phyloP scores from a whole-genome alignment of 495 filamentous ascomycete genomes.

The Schizothecium vesticola region DNA sequence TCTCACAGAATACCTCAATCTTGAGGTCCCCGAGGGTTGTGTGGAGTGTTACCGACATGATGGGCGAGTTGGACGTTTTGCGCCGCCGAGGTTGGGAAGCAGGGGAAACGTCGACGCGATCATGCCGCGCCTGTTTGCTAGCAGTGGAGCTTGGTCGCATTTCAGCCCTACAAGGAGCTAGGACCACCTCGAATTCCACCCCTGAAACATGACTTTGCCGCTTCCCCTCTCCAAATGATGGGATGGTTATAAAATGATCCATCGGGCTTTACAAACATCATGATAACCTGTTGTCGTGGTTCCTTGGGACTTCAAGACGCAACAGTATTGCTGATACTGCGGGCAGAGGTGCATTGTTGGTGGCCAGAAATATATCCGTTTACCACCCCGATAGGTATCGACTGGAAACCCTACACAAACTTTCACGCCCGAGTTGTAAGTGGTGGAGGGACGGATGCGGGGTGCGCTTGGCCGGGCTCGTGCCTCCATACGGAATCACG shows the following conservation, averaged over 20 bases:
- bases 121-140: not conserved
- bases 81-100: not conserved
- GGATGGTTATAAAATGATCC: no score
- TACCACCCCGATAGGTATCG: not conserved
- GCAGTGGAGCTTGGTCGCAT: not conserved
- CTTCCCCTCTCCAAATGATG: not conserved
- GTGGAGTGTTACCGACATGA: conserved; percentile 70
- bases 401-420: not conserved
- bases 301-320: not conserved
- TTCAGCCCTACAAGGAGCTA: not conserved
- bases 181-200: not conserved
- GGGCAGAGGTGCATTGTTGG: not conserved
- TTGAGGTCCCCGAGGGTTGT: conserved; percentile 89
- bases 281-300: no score
- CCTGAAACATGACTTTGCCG: not conserved
- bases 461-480: not conserved
- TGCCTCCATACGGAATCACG: not conserved
- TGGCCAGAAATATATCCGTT: not conserved
- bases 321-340: not conserved
- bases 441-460: not conserved
- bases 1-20: conserved; percentile 93
- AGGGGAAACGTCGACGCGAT: not conserved
- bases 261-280: no score
- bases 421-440: not conserved
- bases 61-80: conserved; percentile 3